phyloP scores from a whole-genome alignment of 139 green algal genomes.

The Micractinium sp. region DNA sequence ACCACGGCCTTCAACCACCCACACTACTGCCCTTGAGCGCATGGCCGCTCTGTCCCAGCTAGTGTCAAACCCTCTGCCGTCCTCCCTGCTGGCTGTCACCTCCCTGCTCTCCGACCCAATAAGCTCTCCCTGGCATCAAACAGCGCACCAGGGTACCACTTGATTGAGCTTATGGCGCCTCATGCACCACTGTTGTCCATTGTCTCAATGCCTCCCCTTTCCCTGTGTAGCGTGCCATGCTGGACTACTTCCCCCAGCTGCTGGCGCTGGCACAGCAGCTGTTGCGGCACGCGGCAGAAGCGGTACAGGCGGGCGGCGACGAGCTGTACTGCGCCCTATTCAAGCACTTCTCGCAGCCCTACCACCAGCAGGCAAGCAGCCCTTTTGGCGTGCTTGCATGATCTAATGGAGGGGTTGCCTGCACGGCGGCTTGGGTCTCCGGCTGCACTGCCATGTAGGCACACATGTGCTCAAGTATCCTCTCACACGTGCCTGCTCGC shows the following conservation, averaged over 20 bases:
- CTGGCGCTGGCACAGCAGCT: constrained; percentile 38
- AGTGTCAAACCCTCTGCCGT: too few species aligned
- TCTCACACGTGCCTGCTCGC: too few species aligned
- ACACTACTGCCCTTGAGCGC: background rate
- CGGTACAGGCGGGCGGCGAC: constrained; percentile 16
- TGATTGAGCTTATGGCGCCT: background rate
- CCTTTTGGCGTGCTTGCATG: too few species aligned
- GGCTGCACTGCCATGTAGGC: too few species aligned
- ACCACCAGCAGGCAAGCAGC: constrained; percentile 25
- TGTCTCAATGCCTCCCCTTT: background rate
- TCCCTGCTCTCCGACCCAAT: background rate
- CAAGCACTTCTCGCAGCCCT: constrained; percentile 26
- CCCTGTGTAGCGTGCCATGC: constrained; percentile 10
- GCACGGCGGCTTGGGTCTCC: too few species aligned
- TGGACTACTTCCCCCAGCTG: constrained; percentile 29
- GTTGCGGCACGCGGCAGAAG: background rate
- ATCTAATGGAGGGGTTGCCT: too few species aligned
- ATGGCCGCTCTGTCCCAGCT: background rate
- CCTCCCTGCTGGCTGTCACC: background rate
- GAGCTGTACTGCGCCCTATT: constrained; percentile 42
- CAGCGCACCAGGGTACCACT: background rate
- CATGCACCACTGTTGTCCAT: background rate
- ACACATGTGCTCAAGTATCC: background rate
- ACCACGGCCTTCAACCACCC: background rate
- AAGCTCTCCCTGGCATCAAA: background rate